Base-by-base conservation (phyloP, 352 stramenopile species). In the Globisporangium splendens region DNA sequence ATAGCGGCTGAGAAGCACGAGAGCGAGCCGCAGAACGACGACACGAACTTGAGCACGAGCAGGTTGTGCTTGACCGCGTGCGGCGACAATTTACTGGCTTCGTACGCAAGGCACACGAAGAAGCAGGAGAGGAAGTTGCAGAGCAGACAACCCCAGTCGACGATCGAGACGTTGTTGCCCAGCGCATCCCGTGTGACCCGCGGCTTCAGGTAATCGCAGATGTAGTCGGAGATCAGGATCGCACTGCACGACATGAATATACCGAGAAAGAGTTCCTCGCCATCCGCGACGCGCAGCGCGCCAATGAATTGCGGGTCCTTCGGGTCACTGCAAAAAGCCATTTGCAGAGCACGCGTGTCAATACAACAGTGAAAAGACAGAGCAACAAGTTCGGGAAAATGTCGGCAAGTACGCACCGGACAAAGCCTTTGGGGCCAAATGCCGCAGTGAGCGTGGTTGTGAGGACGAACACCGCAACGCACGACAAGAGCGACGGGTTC, bases 221-320 rank as follows among this genome's bases (percentile, higher is more conserved):
- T 61, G 55, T 80, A 77, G 51, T 80, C 76, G 4, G 74, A 84
- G 56, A 87, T 46, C 50, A 87, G 41, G 1, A 87, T 66, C 5
- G 74, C 74, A 50, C 74, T 87, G 55, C 77, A 87, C 3, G 77
- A 90, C 80, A 90, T 90, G 15, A 88, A 72, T 22, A 89, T 90
- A 10, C 80, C 80, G 41, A 90, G 70, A 8, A 85, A 54, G 48
- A 90, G 51, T 50, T 90, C 80, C 56, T 89, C 73, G n/a, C 71
- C 72, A 41, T 88, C 80, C 1, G 79, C 75, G n/a, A 90, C 74
- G 48, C 70, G 72, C 38, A 88, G 42, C 15, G 56, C 62, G 21
- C 80, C 80, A 50, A 90, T 72, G 60, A 90, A 89, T 24, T 89
- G 80, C 18, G 86, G 79, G 33, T 95, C 86, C 10, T 89, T 95